phyloP scores from a whole-genome alignment of 129 eudicot genomes.

The Silybum marianum region DNA sequence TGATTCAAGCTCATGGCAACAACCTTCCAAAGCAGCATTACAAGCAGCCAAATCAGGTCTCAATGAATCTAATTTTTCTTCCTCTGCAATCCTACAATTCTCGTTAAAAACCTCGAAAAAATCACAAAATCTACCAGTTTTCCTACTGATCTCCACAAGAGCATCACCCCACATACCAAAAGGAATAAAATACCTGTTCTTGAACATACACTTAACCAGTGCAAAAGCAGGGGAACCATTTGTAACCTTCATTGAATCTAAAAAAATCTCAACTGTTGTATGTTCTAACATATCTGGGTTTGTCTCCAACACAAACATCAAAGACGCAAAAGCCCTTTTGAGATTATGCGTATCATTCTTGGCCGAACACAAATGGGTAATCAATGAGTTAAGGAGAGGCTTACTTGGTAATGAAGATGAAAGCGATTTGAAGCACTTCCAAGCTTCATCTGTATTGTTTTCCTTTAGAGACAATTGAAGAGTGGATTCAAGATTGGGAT shows the following conservation, averaged over 20 bases:
- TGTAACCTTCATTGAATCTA: constrained; percentile 50
- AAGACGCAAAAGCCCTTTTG: constrained; percentile 84
- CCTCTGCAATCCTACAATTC: constrained; percentile 75
- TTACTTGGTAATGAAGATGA: constrained; percentile 70
- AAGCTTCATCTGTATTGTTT: constrained; percentile 77
- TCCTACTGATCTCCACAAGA: constrained; percentile 63
- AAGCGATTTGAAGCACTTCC: constrained; percentile 88
- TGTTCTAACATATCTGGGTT: constrained; percentile 56
- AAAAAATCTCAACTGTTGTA: constrained; percentile 52
- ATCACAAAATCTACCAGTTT: constrained; percentile 56
- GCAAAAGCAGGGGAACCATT: constrained; percentile 85
- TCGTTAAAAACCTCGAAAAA: constrained; percentile 72
- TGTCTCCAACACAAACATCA: constrained; percentile 67
- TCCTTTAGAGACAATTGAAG: constrained; percentile 51
- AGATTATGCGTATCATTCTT: constrained; percentile 56
- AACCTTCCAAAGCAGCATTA: constrained; percentile 90
- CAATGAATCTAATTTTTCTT: constrained; percentile 70
- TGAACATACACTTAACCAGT: constrained; percentile 73
- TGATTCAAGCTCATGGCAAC: constrained; percentile 67
- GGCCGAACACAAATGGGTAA: constrained; percentile 55
- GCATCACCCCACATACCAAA: constrained; percentile 68
- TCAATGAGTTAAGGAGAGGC: constrained; percentile 63
- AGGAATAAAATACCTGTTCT: constrained; percentile 79
- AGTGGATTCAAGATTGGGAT: constrained; percentile 56
- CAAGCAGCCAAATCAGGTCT: constrained; percentile 81